Evolutionary conservation across 2,329 filamentous ascomycete genomes (phyloP), one percentile per base, ranked within the genome.

Genomic region (Ambrosiella xylebori): DNA sequence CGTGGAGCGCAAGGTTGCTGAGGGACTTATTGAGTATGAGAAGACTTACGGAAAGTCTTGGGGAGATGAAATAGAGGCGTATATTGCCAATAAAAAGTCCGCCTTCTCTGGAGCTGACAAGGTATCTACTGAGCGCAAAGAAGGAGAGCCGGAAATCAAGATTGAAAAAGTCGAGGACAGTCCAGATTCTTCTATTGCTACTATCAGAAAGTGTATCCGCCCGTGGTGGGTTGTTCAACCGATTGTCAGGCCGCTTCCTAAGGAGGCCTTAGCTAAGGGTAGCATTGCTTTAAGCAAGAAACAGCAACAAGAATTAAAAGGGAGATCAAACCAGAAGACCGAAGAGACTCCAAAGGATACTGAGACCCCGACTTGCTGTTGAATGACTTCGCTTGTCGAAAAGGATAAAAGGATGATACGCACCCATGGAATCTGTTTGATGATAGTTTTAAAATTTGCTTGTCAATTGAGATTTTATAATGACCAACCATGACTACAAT

Each of bases 211-310:
- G 61, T 95, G 88, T 66, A 84, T 82, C 67, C 73, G 88, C 62
- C 90, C 90, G 1, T 96, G 84, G 79, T 96, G 88, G 88, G 77
- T 95, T 3, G 88, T 83, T 56, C 90, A 97, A 71, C 85, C 91
- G 3, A 87, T 95, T 65, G 79, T 96, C 6, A 75, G 90, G 58
- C 90, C 89, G 45, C 68, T 96, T 65, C 93, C 93, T 0, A 86
- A 85, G 64, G 91, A 97, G 71, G 93, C 93, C 1, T 65, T 93
- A 63, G 83, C 84, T 62, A 89, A 88, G 67, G 90, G 90, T 0
- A 84, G 86, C 1, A 76, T 95, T 68, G 79, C 76, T 59, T 68
- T 84, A 61, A 87, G 82, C 65, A 90, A 88, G 72, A 89, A 89
- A 68, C 75, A 78, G 38, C 74, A 70, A 65, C 73, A 71, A 52